Conservation (phyloP, 1,139 yeast genomes). For the Kodamaea derodonti region DNA sequence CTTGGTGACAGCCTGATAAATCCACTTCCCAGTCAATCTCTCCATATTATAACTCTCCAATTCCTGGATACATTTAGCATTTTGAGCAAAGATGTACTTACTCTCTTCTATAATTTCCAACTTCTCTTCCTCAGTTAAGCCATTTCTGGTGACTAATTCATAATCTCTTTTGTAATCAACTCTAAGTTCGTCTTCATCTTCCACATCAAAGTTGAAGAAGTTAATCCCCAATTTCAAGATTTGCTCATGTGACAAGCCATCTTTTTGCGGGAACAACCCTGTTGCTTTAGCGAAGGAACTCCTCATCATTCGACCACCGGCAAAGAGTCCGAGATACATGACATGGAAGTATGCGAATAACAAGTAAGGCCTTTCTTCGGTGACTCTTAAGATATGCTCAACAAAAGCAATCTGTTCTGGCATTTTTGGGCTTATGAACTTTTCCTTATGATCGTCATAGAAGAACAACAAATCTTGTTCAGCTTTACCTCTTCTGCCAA, state of each 20-base stretch:
- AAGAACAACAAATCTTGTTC: slow-evolving; percentile 64
- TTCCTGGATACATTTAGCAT: slow-evolving; percentile 57
- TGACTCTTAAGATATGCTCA: slow-evolving; percentile 52
- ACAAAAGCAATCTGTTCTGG: slow-evolving; percentile 59
- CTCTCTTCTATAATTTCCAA: slow-evolving; percentile 67
- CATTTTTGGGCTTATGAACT: slow-evolving; percentile 56
- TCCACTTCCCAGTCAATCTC: slow-evolving; percentile 52
- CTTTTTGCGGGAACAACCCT: slow-evolving; percentile 71
- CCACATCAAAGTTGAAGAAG: slow-evolving; percentile 67
- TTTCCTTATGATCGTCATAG: slow-evolving; percentile 52
- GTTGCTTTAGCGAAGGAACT: slow-evolving; percentile 63
- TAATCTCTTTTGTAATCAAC: slow-evolving; percentile 68
- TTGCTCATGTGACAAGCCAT: slow-evolving; percentile 60
- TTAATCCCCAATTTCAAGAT: slow-evolving; percentile 62
- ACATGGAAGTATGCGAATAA: slow-evolving; percentile 84
- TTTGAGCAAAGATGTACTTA: slow-evolving; percentile 60
- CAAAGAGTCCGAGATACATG: slow-evolving; percentile 80
- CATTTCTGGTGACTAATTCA: slow-evolving; percentile 70
- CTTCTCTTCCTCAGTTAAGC: slow-evolving; percentile 66
- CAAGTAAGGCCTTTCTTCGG: slow-evolving; percentile 63
- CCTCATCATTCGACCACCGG: slow-evolving; percentile 77
- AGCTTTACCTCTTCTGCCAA: slow-evolving; percentile 58
- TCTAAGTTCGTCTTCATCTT: slow-evolving; percentile 64
- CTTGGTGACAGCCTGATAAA: slow-evolving; percentile 51
- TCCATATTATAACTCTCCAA: slow-evolving; percentile 61